Percentiles rank a stretch among this genome's conserved stretches.
Evolutionary conservation across 768 basidiomycete genomes (phyloP).

Genomic region (Obba rivulosa): DNA sequence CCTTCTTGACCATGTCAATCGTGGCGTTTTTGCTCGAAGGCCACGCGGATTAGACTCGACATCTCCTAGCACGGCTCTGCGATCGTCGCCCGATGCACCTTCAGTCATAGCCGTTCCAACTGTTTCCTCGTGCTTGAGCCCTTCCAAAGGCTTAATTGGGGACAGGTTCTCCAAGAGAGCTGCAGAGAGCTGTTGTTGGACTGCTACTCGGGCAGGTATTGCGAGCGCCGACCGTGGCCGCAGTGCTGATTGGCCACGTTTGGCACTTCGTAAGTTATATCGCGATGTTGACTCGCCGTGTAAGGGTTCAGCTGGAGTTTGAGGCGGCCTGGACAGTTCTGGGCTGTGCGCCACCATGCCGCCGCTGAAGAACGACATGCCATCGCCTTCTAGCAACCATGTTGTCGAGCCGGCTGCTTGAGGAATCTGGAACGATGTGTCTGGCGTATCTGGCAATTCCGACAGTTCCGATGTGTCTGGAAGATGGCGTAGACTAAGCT

Average conservation of each 20-base stretch:
- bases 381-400: constrained; percentile 35
- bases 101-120: no score
- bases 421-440: constrained; percentile 49
- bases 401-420: constrained; percentile 25
- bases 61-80: no score
- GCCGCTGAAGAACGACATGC: constrained; percentile 39
- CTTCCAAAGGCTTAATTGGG: constrained; percentile 1
- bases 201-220: constrained; percentile 12
- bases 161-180: constrained; percentile 15
- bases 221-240: constrained; percentile 15
- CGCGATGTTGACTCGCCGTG: constrained; percentile 17
- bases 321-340: constrained; percentile 15
- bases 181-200: constrained; percentile 11
- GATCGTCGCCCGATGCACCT: no score
- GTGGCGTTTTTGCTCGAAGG: no score
- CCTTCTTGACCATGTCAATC: no score
- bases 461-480: constrained; percentile 50
- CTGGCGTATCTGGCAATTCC: constrained; percentile 37
- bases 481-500: constrained; percentile 47
- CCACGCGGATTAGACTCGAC: no score
- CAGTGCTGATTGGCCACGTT: constrained; percentile 12
- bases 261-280: constrained; percentile 9
- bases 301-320: constrained; percentile 2
- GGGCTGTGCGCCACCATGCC: constrained; percentile 24
- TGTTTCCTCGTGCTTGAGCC: no score